Conservation (phyloP, 441 rosid species). For the Theobroma grandiflorum region DNA sequence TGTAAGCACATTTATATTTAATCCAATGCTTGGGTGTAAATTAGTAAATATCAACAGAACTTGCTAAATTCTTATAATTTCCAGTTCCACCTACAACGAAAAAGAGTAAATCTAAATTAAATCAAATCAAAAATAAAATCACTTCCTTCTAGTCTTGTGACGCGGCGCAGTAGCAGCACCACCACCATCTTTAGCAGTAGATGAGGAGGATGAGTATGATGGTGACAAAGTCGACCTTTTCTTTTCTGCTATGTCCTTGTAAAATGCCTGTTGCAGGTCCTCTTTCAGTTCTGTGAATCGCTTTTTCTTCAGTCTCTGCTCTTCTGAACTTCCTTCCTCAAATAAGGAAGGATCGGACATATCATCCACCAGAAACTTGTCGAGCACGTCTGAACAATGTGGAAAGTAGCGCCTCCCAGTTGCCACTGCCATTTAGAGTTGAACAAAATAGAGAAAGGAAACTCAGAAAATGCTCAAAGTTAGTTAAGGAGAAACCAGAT, state of each 20-base stretch:
- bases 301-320: conserved; percentile 36
- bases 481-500: background rate
- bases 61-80: background rate
- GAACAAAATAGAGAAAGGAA: background rate
- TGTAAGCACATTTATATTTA: too few relatives aligned
- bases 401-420: conserved; percentile 42
- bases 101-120: too few relatives aligned
- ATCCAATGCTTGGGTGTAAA: too few relatives aligned
- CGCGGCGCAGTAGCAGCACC: background rate
- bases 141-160: conserved; percentile 25
- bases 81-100: background rate
- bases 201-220: conserved; percentile 32
- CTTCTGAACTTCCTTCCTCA: conserved; percentile 38
- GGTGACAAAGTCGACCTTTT: conserved; percentile 33
- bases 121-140: background rate
- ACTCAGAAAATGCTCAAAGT: background rate
- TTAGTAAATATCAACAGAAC: too few relatives aligned
- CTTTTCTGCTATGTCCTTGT: conserved; percentile 36
- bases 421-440: conserved; percentile 36
- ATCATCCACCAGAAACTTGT: conserved; percentile 49
- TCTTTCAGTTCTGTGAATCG: conserved; percentile 47
- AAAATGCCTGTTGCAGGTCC: conserved; percentile 42
- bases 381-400: conserved; percentile 42
- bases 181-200: conserved; percentile 13
- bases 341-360: conserved; percentile 35